Base-by-base conservation (phyloP, 2,329 filamentous ascomycete genomes). In the Cladophialophora chaetospira region DNA sequence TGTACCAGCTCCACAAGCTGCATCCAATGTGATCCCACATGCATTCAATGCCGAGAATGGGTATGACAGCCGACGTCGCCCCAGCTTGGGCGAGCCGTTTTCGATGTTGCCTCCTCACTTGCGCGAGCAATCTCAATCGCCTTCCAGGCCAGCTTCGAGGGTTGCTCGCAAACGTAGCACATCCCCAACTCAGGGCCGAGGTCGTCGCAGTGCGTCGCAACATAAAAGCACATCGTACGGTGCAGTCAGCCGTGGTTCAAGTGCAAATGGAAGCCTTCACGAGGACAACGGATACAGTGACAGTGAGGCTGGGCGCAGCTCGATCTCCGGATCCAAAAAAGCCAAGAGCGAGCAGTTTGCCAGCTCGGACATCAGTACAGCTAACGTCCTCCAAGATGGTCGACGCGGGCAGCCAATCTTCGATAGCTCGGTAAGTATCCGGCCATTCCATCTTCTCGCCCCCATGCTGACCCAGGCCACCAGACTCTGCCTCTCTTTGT, bases 341-440 rank as follows among this genome's bases (percentile, higher is more conserved):
- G 84, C 82, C 66, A 91, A 89, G 73, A 85, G 80, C 63, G 92
- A 97, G 68, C 88, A 91, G 63, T 84, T 96, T 68, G 91, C 90
- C 46, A 97, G 91, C 71, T 96, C 94, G 13, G 94, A 99, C 67
- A 99, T 99, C 70, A 97, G 93, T 72, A 85, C 97, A 66, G 92
- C 97, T 67, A 99, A 99, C 72, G 97, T 99, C 73, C 89, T 99
- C 60, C 93, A 97, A 75, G 94, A 95, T 70, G 92, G 93, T 65
- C 88, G 94, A 73, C 87, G 94, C 71, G 97, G 97, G 80, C 86
- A 91, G 70, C 90, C 93, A 68, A 97, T 96, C 75, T 87, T 87
- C 77, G 93, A 97, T 74, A 97, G 93, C 78, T 97, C 93, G 75
- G 93, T 97, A 88, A 86, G 93, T 81, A 49, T 48, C 40, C 46